Evolutionary conservation across 164 flowering plant genomes (phyloP), one percentile per base, ranked within the genome.

Genomic region (Pachysandra terminalis): DNA sequence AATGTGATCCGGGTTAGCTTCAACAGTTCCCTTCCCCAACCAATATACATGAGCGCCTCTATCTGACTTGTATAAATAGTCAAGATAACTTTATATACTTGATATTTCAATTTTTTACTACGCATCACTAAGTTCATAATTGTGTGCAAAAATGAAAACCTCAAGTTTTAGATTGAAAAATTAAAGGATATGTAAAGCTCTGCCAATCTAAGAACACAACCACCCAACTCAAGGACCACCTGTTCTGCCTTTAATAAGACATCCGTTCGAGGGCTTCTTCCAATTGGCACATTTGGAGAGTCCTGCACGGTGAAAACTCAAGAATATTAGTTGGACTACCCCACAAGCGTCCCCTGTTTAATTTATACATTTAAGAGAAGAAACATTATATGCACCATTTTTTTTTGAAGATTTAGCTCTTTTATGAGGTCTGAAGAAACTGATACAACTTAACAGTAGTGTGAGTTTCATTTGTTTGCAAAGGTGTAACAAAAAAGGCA

Each of bases 151-250:
- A 1, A 57, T 13, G 40, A 53, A 53, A 55, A 2, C 61, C 21
- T 22, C 25, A 45, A 59, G 58, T 71, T 71, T 71, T 49, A 65
- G 13, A 58, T 17, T 22, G 24, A 19, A 59, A 14, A 24, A 37
- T 19, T 19, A 45, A 40, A 90, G 98, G 98, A 94, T 94, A 94
- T 94, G 69, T 94, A 94, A 72, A 95, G 97, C 72, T 96, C 99
- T 19, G 96, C 94, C 82, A 95, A 73, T 83, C 99, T 85, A 77
- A 92, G 80, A 62, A 95, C 93, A 79, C 85, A 85, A 49, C 97
- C 97, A 63, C 88, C 97, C 71, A 71, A 78, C 32, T 90, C 97
- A 73, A 92, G 70, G 23, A 84, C 97, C 28, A 75, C 87, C 37
- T 80, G 78, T 82, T 95, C 99, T 62, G 97, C 90, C 62, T 81